Conservation (phyloP, 805 yeast genomes). For the Hanseniaspora occidentalis region DNA sequence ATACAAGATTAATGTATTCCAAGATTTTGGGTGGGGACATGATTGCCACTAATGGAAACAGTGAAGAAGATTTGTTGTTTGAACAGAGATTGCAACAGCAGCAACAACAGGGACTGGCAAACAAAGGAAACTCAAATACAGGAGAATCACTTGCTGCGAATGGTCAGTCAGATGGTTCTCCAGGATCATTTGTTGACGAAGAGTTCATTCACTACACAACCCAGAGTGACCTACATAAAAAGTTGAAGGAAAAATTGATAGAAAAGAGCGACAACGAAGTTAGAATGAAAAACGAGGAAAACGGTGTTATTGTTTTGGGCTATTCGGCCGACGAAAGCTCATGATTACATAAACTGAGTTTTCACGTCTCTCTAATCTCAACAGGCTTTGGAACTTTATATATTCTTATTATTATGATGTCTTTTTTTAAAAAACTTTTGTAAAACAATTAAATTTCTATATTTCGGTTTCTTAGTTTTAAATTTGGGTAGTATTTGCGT, state of each 20-base stretch:
- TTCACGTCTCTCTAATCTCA: too few species aligned
- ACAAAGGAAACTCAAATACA: too few species aligned
- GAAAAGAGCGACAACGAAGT: conserved; percentile 17
- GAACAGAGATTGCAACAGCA: conserved; percentile 5
- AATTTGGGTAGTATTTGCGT: too few species aligned
- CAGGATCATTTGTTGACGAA: too few species aligned
- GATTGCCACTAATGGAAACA: conserved; percentile 5
- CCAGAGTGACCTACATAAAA: conserved; percentile 20
- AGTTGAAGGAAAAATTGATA: conserved; percentile 18
- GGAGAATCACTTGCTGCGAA: too few species aligned
- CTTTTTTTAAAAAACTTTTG: too few species aligned
- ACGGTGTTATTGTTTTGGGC: conserved; percentile 24
- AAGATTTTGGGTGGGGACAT: conserved; percentile 25
- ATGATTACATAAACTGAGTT: too few species aligned
- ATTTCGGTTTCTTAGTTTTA: too few species aligned
- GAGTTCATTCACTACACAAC: conserved; percentile 12
- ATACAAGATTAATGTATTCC: conserved; percentile 25
- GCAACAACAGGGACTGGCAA: conserved; percentile 3
- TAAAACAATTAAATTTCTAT: too few species aligned
- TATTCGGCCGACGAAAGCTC: conserved; percentile 13
- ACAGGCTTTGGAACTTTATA: too few species aligned
- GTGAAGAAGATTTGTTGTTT: conserved; percentile 5
- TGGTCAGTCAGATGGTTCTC: too few species aligned
- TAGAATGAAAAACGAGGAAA: conserved; percentile 16
- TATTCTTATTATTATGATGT: too few species aligned